Base-by-base conservation (phyloP, 345 rosid genomes). In the Aquilaria sinensis region DNA sequence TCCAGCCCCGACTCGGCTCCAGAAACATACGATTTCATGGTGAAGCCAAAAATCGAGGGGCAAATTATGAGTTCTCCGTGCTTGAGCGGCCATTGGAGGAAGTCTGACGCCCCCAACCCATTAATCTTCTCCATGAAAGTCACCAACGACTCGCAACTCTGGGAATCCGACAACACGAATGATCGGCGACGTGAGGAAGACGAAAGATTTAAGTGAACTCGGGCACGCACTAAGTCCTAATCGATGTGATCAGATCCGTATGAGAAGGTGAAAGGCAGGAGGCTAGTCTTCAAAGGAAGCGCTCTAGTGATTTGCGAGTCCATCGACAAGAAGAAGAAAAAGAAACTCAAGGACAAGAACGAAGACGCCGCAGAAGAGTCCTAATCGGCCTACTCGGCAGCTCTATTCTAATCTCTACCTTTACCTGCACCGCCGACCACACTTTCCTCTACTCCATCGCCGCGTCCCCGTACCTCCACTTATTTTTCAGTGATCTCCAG, bases 51-150 rank as follows among this genome's bases (percentile, higher is more conserved):
- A 33, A 88, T 93, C 57, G 86, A 83, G 52, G 96, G 94, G n/a
- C 80, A 80, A 56, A 29, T 66, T 2, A 57, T 86, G 63, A 86
- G 76, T 93, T 90, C 33, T 93, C 79, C 58, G 98, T 90, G 53
- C 68, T 78, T 64, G 90, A 93, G 76, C 83, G 98, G 43, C 98
- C 98, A 2, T 96, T 96, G n/a, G 86, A 89, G 0, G 94, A 90
- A 52, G 75, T 60, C 60, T 80, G n/a, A 89, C 90, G 29, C 83
- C 89, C 23, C 23, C 23, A 16, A 16, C 23, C 23, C 23, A 16
- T 16, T 16, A 16, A 16, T 16, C 23, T 16, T 16, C 23, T 16
- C 23, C 23, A 16, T 16, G 23, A 16, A 16, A 16, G 23, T 16
- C 23, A 0, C 23, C 23, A 16, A 16, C 23, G 0, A 16, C 23